Base-by-base conservation (phyloP, 2,329 filamentous ascomycete species). In the Cryphonectria parasitica region DNA sequence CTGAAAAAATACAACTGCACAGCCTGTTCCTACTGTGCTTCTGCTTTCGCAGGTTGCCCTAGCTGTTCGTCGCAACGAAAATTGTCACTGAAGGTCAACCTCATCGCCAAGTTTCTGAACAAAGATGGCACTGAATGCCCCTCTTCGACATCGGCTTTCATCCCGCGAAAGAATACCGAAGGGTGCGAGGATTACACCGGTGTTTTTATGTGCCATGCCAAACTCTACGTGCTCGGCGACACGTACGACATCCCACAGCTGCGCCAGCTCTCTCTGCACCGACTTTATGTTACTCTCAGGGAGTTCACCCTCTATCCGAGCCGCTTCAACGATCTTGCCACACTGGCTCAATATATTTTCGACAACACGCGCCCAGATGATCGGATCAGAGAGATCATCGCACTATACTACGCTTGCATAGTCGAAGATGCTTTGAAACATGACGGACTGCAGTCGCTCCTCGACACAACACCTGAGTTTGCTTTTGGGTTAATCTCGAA, bases 121-220 rank as follows among this genome's bases (percentile, higher is more conserved):
- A 8, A 19, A 3, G 8, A 1, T 1, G 39, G 64, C 1, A 64
- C 2, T 2, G 1, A 7, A 1, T 65, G 61, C 22, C 58, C 60
- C 5, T 28, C 60, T 1, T 64, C 67, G 10, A 43, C 10, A 1
- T 19, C 25, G 0, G 5, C 15, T 2, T 70, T 66, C 15, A 8
- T 39, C 8, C 56, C 74, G 3, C 49, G 69, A 0, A 39, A 31
- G 45, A 75, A 75, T 7, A 60, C 6, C 0, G 52, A 73, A 13
- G 22, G 52, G 2, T 67, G 65, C n/a, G 73, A 75, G 65, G 69
- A 73, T 36, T 74, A 71, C 39, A 71, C 49, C 3, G 49, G 34
- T 1, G 68, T 74, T 41, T 73, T 74, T 17, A 60, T 72, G 13
- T 72, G 69, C 43, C 74, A 75, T 8, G 74, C 74, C 8, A 68